Evolutionary conservation across 1,139 yeast species (phyloP), one percentile per base, ranked within the genome.

Genomic region (Protomyces inundatus): DNA sequence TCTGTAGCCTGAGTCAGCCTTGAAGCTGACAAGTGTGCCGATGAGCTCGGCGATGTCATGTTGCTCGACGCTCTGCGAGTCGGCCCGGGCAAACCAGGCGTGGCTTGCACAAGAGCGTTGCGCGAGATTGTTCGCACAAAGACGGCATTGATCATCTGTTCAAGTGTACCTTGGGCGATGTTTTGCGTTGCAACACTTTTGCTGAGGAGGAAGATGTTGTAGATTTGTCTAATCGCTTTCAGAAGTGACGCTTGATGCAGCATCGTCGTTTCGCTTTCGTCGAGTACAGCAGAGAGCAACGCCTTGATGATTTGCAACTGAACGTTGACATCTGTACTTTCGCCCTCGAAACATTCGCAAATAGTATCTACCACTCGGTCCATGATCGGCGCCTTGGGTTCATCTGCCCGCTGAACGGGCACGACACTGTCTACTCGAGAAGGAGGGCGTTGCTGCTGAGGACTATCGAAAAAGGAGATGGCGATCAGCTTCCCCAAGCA

Each of bases 251-350:
- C 89, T 5, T 98, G 98, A 72, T 95, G 98, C 58, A 93, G 90
- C 32, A 95, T 87, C 76, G 90, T 82, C 55, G 86, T 83, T 65
- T 85, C 90, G 12, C 54, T 50, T 50, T 61, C 64, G 67, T 85
- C 86, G 54, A 91, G 79, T 16, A 91, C 87, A 66, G 96, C 91
- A 67, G 93, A 90, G 76, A 93, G 86, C 64, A 95, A 80, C 0
- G 97, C 97, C 71, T 96, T 84, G 40, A 91, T 88, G 16, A 93
- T 93, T 75, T 95, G 98, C 64, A 93, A 77, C 77, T 95, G 98
- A 51, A 95, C 85, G 67, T 83, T 86, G 14, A 88, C 86, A 72
- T 91, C 96, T 0, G 98, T 90, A 1, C 90, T 90, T 73, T 91
- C 98, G 35, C 96, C 96, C 67, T 87, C 90, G 74, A 89, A 91